A percentile compares a stretch with the other conserved stretches of the same genome.
Evolutionary conservation across 2,329 filamentous ascomycete species (phyloP).

Genomic region (Ceratocystis albifundus): DNA sequence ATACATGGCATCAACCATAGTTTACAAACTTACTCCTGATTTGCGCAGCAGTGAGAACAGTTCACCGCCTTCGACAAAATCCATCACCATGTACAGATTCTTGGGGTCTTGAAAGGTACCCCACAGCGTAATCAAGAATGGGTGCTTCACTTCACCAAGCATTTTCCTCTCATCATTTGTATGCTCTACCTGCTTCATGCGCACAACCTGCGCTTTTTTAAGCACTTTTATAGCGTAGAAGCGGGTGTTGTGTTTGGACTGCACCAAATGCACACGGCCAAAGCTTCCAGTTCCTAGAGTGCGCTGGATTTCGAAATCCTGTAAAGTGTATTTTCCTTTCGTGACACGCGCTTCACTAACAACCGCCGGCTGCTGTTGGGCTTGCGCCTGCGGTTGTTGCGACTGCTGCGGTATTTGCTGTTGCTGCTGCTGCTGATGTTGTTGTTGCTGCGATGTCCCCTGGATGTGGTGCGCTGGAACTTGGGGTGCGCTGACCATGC

Average conservation of each 20-base stretch:
- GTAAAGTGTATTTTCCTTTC: constrained; percentile 92
- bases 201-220: constrained; percentile 96
- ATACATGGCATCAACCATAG: neutral
- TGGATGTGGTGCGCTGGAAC: constrained; percentile 28
- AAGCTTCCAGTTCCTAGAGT: constrained; percentile 96
- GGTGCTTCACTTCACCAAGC: constrained; percentile 93
- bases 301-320: constrained; percentile 78
- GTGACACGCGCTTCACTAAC: constrained; percentile 51
- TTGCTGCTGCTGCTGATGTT: constrained; percentile 19
- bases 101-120: constrained; percentile 92
- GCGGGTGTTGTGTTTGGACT: constrained; percentile 94
- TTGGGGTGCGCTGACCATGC: constrained; percentile 48
- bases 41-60: constrained; percentile 91
- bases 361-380: constrained; percentile 23
- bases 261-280: constrained; percentile 88
- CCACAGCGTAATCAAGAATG: constrained; percentile 95
- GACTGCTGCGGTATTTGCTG: constrained; percentile 24
- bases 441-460: constrained; percentile 49
- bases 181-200: constrained; percentile 99
- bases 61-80: constrained; percentile 97
- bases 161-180: constrained; percentile 96
- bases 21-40: constrained; percentile 56
- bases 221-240: constrained; percentile 98
- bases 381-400: constrained; percentile 27
- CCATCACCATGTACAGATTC: constrained; percentile 99